These are phyloP conservation scores for Tylopilus felleus DNA, from an alignment of 768 basidiomycete species.

Conservation along the genomic window DNA sequence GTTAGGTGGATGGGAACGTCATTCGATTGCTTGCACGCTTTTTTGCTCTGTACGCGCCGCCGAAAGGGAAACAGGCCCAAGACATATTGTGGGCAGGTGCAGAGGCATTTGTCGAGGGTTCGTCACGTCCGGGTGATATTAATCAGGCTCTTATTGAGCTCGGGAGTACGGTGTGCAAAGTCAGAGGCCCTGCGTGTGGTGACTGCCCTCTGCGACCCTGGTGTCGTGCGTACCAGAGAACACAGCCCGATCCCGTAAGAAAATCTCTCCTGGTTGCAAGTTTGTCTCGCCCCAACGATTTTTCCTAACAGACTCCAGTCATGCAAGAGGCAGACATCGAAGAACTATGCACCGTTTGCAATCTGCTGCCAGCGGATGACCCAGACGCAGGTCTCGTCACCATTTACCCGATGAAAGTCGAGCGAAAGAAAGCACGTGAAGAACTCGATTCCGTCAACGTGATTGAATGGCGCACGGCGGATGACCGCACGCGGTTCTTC, in stretches of 20 bases:
- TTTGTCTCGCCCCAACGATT: background rate
- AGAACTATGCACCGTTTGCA: constrained; percentile 69
- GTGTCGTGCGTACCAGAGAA: constrained; percentile 60
- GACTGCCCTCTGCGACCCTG: constrained; percentile 66
- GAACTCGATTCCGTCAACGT: constrained; percentile 84
- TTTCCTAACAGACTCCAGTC: background rate
- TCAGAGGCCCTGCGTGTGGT: constrained; percentile 71
- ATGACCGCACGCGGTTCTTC: constrained; percentile 52
- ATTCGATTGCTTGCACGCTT: constrained; percentile 81
- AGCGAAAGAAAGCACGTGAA: constrained; percentile 78
- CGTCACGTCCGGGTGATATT: constrained; percentile 68
- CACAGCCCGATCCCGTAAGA: constrained; percentile 14
- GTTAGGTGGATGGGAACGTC: constrained; percentile 86
- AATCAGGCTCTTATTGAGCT: constrained; percentile 95
- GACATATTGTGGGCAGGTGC: constrained; percentile 85
- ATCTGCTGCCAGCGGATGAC: constrained; percentile 42
- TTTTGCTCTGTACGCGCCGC: constrained; percentile 76
- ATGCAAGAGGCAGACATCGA: constrained; percentile 59
- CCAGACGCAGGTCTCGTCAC: constrained; percentile 43
- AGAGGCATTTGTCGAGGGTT: constrained; percentile 55
- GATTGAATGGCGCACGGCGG: constrained; percentile 64
- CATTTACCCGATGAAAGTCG: constrained; percentile 83
- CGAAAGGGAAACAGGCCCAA: constrained; percentile 74
- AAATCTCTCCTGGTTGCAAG: background rate
- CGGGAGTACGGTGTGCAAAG: constrained; percentile 90